These are phyloP conservation scores for Kokia cookei DNA, from an alignment of 441 rosid species.

Conservation along the genomic window DNA sequence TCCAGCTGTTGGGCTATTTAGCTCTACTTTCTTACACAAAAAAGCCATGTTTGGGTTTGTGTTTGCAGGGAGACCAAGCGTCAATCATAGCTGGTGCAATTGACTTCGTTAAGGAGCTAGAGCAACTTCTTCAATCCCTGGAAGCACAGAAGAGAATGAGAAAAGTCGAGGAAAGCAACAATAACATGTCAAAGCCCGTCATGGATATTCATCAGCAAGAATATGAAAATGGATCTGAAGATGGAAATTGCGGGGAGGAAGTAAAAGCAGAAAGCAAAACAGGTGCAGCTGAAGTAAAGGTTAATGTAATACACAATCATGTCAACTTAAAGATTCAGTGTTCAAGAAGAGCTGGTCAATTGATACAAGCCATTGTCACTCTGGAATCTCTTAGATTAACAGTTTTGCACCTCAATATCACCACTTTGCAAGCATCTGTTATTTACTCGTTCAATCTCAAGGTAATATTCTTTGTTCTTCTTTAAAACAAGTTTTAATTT, in stretches of 20 bases:
- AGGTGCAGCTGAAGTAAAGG: conserved; percentile 51
- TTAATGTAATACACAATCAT: conserved; percentile 59
- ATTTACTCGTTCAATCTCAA: conserved; percentile 83
- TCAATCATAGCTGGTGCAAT: conserved; percentile 84
- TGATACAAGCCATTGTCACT: conserved; percentile 61
- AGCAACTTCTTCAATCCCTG: conserved; percentile 60
- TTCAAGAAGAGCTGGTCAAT: conserved; percentile 56
- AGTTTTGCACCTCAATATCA: conserved; percentile 82
- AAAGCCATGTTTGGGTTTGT: background rate
- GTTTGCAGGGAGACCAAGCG: conserved; percentile 71
- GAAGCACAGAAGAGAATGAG: conserved; percentile 45
- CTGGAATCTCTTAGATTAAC: conserved; percentile 64
- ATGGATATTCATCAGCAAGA: conserved; percentile 20
- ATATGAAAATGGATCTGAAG: background rate
- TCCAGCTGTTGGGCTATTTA: background rate
- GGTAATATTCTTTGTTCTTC: conserved; percentile 32
- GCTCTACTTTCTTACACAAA: background rate
- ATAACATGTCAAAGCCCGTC: conserved; percentile 4
- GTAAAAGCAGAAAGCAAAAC: conserved; percentile 21
- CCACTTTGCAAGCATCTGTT: conserved; percentile 40
- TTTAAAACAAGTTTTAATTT: background rate
- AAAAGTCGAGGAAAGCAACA: conserved; percentile 21
- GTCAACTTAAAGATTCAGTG: conserved; percentile 67
- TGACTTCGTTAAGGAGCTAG: conserved; percentile 77
- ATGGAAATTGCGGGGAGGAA: conserved; percentile 8